phyloP scores from a whole-genome alignment of 176 grass and related monocot genomes.

The Areca catechu region DNA sequence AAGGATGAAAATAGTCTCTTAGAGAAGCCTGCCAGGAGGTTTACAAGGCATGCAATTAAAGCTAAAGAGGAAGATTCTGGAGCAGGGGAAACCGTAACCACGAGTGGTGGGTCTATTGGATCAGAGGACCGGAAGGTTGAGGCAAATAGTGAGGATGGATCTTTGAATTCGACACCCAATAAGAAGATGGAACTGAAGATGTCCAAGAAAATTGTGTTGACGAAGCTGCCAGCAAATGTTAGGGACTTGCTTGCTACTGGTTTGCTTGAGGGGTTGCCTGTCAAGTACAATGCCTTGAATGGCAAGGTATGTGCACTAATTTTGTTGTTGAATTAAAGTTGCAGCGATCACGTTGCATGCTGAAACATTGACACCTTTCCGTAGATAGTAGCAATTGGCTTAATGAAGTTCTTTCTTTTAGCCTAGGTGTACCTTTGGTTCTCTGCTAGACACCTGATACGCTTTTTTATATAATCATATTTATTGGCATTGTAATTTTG shows the following conservation, averaged over 20 bases:
- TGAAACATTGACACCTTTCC: too few species aligned
- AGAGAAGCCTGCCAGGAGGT: slow-evolving; percentile 4
- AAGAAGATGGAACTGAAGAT: slow-evolving; percentile 53
- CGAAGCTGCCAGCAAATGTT: slow-evolving; percentile 47
- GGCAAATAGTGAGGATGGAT: not conserved
- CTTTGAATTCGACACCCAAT: slow-evolving; percentile 10
- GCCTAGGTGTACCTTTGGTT: not conserved
- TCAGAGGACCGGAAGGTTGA: slow-evolving; percentile 5
- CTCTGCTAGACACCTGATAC: not conserved
- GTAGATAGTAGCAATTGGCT: not conserved
- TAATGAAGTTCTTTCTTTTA: not conserved
- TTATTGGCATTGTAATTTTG: slow-evolving; percentile 28
- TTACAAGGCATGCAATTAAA: slow-evolving; percentile 15
- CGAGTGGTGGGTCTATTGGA: slow-evolving; percentile 3
- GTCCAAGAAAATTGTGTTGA: slow-evolving; percentile 39
- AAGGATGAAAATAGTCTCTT: not conserved
- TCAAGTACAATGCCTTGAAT: slow-evolving; percentile 67
- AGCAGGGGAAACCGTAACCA: not conserved
- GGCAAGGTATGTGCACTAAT: slow-evolving; percentile 37
- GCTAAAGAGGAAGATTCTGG: slow-evolving; percentile 2
- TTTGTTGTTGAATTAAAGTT: too few species aligned
- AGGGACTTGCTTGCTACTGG: slow-evolving; percentile 69
- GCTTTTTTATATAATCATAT: not conserved
- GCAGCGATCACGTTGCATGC: too few species aligned
- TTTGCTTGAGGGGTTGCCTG: slow-evolving; percentile 75